Conservation (phyloP, 352 stramenopile genomes). For the Aphanomyces cochlioides region DNA sequence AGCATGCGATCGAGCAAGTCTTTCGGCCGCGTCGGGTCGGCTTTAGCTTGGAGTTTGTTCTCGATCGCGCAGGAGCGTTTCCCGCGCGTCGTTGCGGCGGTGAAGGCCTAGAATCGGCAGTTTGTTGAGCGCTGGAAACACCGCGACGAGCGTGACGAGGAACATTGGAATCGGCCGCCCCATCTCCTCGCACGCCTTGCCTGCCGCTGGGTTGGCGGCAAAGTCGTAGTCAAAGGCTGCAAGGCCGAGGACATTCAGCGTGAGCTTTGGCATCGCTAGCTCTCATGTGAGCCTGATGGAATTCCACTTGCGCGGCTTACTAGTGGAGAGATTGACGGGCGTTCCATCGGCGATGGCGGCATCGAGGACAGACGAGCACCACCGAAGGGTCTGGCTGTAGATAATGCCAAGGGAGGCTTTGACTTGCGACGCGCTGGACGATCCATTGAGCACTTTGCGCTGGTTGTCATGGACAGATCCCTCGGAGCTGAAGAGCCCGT, state of each 20-base stretch:
- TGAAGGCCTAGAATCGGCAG: neutral
- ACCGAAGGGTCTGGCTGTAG: conserved; percentile 3
- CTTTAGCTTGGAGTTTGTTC: neutral
- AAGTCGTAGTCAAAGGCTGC: conserved; percentile 16
- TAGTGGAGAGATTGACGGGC: no score
- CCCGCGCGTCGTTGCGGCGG: neutral
- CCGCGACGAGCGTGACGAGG: neutral
- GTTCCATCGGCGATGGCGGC: neutral
- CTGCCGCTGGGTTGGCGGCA: neutral
- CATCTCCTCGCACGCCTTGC: conserved; percentile 2
- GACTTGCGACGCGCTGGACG: neutral
- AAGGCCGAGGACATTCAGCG: conserved; percentile 18
- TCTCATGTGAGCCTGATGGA: no score
- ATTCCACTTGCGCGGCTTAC: no score
- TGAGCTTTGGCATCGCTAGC: conserved; percentile 17
- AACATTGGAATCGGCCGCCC: neutral
- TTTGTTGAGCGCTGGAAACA: neutral
- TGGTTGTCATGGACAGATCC: conserved; percentile 10
- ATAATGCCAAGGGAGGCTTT: conserved; percentile 19
- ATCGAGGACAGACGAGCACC: neutral
- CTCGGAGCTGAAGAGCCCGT: conserved; percentile 20
- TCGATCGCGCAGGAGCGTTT: neutral
- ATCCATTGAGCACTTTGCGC: conserved; percentile 23
- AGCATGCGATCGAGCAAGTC: conserved; percentile 27
- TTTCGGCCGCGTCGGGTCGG: neutral